phyloP scores from a whole-genome alignment of 2,329 filamentous ascomycete species.

The Hypoxylon sp. region DNA sequence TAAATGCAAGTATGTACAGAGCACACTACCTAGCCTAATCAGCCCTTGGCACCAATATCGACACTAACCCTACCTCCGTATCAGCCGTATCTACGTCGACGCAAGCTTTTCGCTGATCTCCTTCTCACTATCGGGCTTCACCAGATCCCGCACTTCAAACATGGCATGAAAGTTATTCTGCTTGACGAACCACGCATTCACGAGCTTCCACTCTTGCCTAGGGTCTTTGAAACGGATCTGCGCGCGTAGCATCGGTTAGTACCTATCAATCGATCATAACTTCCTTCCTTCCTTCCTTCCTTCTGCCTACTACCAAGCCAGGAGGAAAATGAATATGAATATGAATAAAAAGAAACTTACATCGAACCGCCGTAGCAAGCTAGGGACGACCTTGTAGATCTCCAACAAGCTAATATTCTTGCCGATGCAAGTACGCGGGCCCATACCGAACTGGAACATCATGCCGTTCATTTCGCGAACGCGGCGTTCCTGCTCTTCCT shows the following conservation, averaged over 20 bases:
- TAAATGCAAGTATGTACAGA: conserved; percentile 27
- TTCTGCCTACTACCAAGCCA: background rate
- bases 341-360: conserved; percentile 53
- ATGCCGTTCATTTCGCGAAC: conserved; percentile 76
- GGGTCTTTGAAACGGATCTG: conserved; percentile 70
- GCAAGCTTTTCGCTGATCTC: conserved; percentile 29
- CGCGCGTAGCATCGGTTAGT: conserved; percentile 5
- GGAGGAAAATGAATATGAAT: background rate
- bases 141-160: conserved; percentile 62
- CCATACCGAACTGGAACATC: conserved; percentile 83
- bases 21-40: conserved; percentile 10
- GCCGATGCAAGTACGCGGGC: conserved; percentile 78
- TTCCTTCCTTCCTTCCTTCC: too few relatives aligned
- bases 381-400: conserved; percentile 75
- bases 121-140: conserved; percentile 54
- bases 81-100: background rate
- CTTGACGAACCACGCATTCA: conserved; percentile 76
- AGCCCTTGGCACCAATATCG: conserved; percentile 1
- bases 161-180: conserved; percentile 68
- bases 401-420: conserved; percentile 75
- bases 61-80: background rate
- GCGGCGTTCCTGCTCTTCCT: conserved; percentile 64
- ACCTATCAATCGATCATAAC: background rate
- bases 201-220: conserved; percentile 69
- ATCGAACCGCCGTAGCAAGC: conserved; percentile 75